Conservation (phyloP, 495 filamentous ascomycete genomes). For the Lasiosphaeria miniovina region DNA sequence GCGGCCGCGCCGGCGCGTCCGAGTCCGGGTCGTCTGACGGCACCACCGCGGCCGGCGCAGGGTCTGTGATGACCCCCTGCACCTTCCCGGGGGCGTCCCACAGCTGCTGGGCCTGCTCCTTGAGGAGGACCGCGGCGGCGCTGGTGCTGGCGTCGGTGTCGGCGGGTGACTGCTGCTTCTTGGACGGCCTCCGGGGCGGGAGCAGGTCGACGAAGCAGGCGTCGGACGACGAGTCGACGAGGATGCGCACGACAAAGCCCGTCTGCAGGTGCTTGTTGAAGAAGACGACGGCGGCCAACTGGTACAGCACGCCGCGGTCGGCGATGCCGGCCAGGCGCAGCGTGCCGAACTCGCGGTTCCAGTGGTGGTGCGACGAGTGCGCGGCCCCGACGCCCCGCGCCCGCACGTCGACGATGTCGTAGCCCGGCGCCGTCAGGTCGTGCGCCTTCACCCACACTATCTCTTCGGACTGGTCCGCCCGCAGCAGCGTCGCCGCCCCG, state of each 20-base stretch:
- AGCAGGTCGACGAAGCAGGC: slow-evolving; percentile 20
- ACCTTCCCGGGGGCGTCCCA: slow-evolving; percentile 23
- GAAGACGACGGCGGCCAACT: slow-evolving; percentile 23
- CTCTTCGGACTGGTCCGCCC: slow-evolving; percentile 14
- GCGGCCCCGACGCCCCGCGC: slow-evolving; percentile 1
- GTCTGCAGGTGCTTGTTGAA: slow-evolving; percentile 20
- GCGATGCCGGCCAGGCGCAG: slow-evolving; percentile 10
- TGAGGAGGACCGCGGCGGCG: slow-evolving; percentile 1
- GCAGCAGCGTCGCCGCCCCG: slow-evolving; percentile 1
- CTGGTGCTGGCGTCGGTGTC: slow-evolving; percentile 4
- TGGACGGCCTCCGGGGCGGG: background rate
- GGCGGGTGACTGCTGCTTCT: background rate
- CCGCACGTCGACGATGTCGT: slow-evolving; percentile 19
- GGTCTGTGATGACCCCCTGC: background rate
- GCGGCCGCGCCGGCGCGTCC: too few species aligned
- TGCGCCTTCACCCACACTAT: slow-evolving; percentile 19
- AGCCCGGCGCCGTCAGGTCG: slow-evolving; percentile 25
- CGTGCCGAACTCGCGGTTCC: slow-evolving; percentile 23
- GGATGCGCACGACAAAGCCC: slow-evolving; percentile 21
- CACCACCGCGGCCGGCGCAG: background rate
- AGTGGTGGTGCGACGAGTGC: slow-evolving; percentile 1
- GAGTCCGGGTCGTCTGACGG: background rate
- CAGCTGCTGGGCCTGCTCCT: slow-evolving; percentile 11
- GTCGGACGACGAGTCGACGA: slow-evolving; percentile 13
- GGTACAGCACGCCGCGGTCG: slow-evolving; percentile 13